Conservation (phyloP, 768 basidiomycete species). For the Russula sp. region DNA sequence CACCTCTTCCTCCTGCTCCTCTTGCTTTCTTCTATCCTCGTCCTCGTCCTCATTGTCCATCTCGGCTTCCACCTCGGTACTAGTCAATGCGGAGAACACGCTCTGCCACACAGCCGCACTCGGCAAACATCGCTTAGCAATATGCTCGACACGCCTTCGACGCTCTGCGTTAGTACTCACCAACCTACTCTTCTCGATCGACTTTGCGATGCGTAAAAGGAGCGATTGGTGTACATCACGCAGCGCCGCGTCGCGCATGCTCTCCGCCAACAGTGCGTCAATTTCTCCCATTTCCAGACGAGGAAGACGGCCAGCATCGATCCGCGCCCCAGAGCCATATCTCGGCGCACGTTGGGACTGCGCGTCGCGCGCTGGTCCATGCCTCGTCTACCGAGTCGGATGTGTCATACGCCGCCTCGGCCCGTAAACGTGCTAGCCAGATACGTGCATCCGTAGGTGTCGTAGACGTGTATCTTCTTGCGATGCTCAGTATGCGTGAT, state of each 20-base stretch:
- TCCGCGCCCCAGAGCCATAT: slow-evolving; percentile 59
- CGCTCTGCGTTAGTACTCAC: slow-evolving; percentile 28
- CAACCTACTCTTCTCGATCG: slow-evolving; percentile 32
- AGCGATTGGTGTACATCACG: slow-evolving; percentile 45
- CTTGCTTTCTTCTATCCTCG: not conserved
- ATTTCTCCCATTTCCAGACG: slow-evolving; percentile 5
- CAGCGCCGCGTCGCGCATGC: slow-evolving; percentile 24
- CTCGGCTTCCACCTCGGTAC: not conserved
- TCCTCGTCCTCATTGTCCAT: not conserved
- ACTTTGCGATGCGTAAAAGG: slow-evolving; percentile 46
- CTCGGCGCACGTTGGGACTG: slow-evolving; percentile 38
- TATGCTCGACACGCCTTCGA: slow-evolving; percentile 39
- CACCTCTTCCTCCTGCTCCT: not conserved
- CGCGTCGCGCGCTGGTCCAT: slow-evolving; percentile 49
- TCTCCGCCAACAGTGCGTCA: slow-evolving; percentile 25
- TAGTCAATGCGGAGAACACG: slow-evolving; percentile 39
- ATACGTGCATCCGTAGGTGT: slow-evolving; percentile 42
- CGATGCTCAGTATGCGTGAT: slow-evolving; percentile 37
- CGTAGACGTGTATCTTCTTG: slow-evolving; percentile 47
- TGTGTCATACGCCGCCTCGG: slow-evolving; percentile 39
- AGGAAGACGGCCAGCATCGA: slow-evolving; percentile 6
- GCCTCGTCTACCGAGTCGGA: slow-evolving; percentile 35
- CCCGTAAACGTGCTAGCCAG: slow-evolving; percentile 53
- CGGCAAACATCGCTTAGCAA: slow-evolving; percentile 44
- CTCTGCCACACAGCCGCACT: slow-evolving; percentile 45